Percentiles rank a stretch among this genome's conserved stretches.
Evolutionary conservation across 352 stramenopile species (phyloP).

Genomic region (Lagenidium giganteum): DNA sequence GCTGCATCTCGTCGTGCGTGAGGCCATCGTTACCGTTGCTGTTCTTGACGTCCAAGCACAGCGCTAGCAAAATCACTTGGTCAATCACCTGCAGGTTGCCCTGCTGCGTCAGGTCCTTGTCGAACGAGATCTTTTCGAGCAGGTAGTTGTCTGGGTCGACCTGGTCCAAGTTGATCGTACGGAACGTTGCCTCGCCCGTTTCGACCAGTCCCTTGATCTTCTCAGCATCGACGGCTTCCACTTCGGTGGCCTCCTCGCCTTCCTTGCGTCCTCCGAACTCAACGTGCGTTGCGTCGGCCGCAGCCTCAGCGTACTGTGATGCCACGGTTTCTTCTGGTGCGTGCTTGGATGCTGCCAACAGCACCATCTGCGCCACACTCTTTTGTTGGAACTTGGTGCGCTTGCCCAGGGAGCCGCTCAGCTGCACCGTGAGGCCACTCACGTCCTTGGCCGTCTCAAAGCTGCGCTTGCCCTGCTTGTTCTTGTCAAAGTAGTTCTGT

Average conservation of each 20-base stretch:
- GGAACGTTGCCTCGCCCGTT: slow-evolving; percentile 44
- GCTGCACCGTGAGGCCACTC: slow-evolving; percentile 70
- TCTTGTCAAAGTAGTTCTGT: slow-evolving; percentile 86
- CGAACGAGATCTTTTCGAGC: slow-evolving; percentile 87
- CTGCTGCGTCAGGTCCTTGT: slow-evolving; percentile 40
- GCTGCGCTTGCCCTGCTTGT: slow-evolving; percentile 76
- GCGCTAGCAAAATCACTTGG: slow-evolving; percentile 84
- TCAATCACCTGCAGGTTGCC: slow-evolving; percentile 61
- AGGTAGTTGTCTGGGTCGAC: slow-evolving; percentile 80
- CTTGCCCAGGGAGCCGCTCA: slow-evolving; percentile 90
- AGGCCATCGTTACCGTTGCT: slow-evolving; percentile 91
- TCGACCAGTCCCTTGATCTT: slow-evolving; percentile 45
- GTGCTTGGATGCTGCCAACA: slow-evolving; percentile 50
- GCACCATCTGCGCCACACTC: slow-evolving; percentile 79
- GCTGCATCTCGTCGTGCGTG: slow-evolving; percentile 92
- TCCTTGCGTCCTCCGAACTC: slow-evolving; percentile 53
- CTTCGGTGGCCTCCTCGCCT: no score
- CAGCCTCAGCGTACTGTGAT: no score
- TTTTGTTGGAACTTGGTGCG: slow-evolving; percentile 93
- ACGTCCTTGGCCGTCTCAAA: slow-evolving; percentile 83
- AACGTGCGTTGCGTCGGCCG: slow-evolving; percentile 35
- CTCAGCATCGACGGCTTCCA: no score
- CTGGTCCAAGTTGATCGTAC: slow-evolving; percentile 81
- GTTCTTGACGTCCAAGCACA: slow-evolving; percentile 95
- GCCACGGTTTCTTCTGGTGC: no score